These are phyloP conservation scores for Ceratocystis albifundus DNA, from an alignment of 2,329 filamentous ascomycete genomes.

Conservation along the genomic window DNA sequence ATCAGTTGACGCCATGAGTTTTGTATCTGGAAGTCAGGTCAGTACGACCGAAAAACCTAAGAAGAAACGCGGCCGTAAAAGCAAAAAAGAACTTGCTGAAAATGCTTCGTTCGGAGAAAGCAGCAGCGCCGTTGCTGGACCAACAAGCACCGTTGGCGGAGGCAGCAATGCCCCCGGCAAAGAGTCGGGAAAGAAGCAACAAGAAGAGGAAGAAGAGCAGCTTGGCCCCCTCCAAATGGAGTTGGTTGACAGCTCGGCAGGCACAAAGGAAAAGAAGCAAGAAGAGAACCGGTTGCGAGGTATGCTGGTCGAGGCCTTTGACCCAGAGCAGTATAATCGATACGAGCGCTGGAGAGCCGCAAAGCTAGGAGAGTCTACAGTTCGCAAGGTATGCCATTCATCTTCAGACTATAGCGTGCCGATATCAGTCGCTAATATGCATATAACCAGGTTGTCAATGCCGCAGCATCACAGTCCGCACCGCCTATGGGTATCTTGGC, in stretches of 20 bases:
- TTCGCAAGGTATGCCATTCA: constrained; percentile 47
- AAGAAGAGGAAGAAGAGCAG: constrained; percentile 48
- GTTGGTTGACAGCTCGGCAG: constrained; percentile 46
- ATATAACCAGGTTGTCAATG: constrained; percentile 55
- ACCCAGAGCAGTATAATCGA: constrained; percentile 53
- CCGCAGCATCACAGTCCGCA: constrained; percentile 68
- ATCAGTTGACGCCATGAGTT: constrained; percentile 48
- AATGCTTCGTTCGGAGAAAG: constrained; percentile 35
- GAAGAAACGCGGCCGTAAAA: constrained; percentile 52
- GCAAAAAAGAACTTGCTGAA: constrained; percentile 44
- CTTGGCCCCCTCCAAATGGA: constrained; percentile 34
- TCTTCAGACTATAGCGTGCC: constrained; percentile 10
- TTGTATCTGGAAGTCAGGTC: constrained; percentile 50
- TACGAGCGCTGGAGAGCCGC: constrained; percentile 61
- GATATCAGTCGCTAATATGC: not conserved
- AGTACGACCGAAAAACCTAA: constrained; percentile 37
- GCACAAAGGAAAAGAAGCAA: constrained; percentile 56
- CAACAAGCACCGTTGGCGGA: constrained; percentile 34
- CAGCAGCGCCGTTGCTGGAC: constrained; percentile 32
- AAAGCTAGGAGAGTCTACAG: constrained; percentile 55
- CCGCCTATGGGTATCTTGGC: constrained; percentile 61
- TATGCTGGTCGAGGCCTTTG: constrained; percentile 54
- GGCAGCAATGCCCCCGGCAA: constrained; percentile 35
- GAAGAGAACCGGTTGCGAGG: constrained; percentile 47
- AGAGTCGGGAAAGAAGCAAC: constrained; percentile 37